Conservation (phyloP, 306 rosid genomes). For the Ochetophila trinervis region DNA sequence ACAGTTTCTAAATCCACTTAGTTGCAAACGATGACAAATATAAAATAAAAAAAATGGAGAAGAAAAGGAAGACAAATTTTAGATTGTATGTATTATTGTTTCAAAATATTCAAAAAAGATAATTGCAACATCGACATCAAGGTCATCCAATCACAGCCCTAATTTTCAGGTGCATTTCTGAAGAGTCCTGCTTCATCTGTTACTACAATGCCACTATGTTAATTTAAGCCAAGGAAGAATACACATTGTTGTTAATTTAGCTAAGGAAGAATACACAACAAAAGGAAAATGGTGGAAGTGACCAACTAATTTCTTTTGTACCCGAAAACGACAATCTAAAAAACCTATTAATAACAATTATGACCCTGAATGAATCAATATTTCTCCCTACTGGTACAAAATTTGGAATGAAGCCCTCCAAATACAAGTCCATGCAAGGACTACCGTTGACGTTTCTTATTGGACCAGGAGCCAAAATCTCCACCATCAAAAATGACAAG, state of each 20-base stretch:
- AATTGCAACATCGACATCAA: no score
- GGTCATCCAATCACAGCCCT: no score
- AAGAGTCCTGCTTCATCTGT: no score
- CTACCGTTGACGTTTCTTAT: constrained; percentile 64
- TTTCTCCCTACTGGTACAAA: constrained; percentile 66
- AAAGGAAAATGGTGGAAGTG: constrained; percentile 4
- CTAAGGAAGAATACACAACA: constrained; percentile 29
- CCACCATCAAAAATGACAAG: constrained; percentile 58
- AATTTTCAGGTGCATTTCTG: no score
- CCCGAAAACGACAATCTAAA: constrained; percentile 42
- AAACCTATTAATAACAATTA: constrained; percentile 42
- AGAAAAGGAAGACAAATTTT: no score
- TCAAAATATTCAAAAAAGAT: no score
- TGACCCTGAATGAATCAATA: constrained; percentile 57
- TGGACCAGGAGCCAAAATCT: constrained; percentile 31
- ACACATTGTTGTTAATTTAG: constrained; percentile 27
- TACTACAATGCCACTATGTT: no score
- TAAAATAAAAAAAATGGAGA: no score
- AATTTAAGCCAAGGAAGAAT: constrained; percentile 24
- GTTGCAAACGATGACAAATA: no score
- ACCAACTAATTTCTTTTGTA: background rate
- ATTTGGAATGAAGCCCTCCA: constrained; percentile 46
- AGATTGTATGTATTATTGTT: no score
- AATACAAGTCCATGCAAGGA: constrained; percentile 21
- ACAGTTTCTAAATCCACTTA: no score